Conservation (phyloP, 192 early-diverging fungal genomes). For the Umbelopsis isabellina region DNA sequence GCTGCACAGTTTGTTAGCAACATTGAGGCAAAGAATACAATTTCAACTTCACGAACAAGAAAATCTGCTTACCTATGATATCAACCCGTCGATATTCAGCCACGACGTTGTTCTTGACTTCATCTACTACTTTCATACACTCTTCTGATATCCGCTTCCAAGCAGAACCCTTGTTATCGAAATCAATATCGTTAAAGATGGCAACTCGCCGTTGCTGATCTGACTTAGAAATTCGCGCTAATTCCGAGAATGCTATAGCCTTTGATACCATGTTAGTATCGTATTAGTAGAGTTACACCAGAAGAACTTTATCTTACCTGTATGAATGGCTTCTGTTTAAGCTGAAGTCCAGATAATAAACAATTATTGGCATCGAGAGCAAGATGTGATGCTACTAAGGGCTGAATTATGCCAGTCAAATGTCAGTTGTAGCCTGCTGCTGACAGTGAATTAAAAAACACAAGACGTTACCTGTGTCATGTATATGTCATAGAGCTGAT, state of each 20-base stretch:
- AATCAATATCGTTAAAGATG: slow-evolving; percentile 6
- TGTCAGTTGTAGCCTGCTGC: not conserved
- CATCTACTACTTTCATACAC: slow-evolving; percentile 16
- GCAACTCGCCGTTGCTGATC: slow-evolving; percentile 2
- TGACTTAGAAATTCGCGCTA: slow-evolving; percentile 13
- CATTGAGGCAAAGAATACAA: too few relatives aligned
- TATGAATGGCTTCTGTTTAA: slow-evolving; percentile 17
- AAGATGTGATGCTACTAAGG: slow-evolving; percentile 1
- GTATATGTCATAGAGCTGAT: slow-evolving; percentile 28
- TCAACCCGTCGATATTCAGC: slow-evolving; percentile 25
- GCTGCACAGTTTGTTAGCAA: too few relatives aligned
- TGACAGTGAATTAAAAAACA: not conserved
- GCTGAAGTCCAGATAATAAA: slow-evolving; percentile 21
- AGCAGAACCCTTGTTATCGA: not conserved
- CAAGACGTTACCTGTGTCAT: not conserved
- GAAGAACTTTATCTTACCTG: not conserved
- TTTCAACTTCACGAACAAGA: too few relatives aligned
- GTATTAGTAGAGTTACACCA: not conserved
- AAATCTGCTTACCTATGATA: not conserved
- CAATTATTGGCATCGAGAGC: slow-evolving; percentile 13
- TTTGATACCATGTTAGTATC: not conserved
- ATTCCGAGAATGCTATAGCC: slow-evolving; percentile 23
- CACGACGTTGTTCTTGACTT: slow-evolving; percentile 17
- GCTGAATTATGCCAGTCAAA: not conserved
- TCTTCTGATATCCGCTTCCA: slow-evolving; percentile 23